These are phyloP conservation scores for Stevia rebaudiana DNA, from an alignment of 140 eudicot genomes.

Conservation along the genomic window DNA sequence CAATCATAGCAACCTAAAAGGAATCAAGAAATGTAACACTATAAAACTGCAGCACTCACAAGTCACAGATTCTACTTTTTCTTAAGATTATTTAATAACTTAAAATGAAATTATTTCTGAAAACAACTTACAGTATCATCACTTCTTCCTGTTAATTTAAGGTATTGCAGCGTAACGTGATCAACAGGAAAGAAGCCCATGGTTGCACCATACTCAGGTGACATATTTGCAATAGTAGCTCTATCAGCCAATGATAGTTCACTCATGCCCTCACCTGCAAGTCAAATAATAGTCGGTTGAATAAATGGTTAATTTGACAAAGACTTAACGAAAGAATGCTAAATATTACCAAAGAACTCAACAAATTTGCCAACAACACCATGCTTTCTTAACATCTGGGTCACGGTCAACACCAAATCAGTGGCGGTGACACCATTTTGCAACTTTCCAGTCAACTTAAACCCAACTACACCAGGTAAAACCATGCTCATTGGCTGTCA, in stretches of 20 bases:
- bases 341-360: conserved; percentile 71
- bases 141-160: conserved; percentile 93
- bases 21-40: background rate
- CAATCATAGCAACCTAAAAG: conserved; percentile 83
- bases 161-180: conserved; percentile 83
- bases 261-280: conserved; percentile 77
- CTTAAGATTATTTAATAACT: background rate
- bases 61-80: background rate
- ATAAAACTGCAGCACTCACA: background rate
- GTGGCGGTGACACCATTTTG: conserved; percentile 95
- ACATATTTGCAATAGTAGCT: conserved; percentile 99
- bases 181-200: conserved; percentile 99
- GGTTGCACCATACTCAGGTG: conserved; percentile 99
- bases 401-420: conserved; percentile 90
- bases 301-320: background rate
- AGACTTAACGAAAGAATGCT: background rate
- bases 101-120: background rate
- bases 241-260: conserved; percentile 85
- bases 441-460: conserved; percentile 79
- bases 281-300: background rate
- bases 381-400: conserved; percentile 97
- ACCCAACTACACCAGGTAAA: conserved; percentile 96
- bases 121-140: conserved; percentile 70
- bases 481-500: conserved; percentile 99
- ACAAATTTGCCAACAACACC: conserved; percentile 99